These are phyloP conservation scores for Zygoascus hellenicus DNA, from an alignment of 1,139 yeast genomes.

Conservation along the genomic window DNA sequence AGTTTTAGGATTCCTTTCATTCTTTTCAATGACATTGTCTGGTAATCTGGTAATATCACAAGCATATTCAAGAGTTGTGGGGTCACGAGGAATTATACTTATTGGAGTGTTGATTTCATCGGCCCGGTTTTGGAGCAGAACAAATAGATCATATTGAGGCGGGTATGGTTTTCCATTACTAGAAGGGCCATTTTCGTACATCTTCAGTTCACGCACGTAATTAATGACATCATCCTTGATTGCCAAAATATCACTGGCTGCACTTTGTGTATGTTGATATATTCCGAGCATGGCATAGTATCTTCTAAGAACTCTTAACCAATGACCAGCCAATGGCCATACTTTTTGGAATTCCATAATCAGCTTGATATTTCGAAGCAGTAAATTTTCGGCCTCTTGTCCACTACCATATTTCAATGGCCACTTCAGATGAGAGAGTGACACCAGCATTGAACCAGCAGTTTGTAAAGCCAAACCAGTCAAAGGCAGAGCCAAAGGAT, in stretches of 20 bases:
- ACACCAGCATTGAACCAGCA: slow-evolving; percentile 1
- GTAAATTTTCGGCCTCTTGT: not conserved
- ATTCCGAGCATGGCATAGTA: slow-evolving; percentile 4
- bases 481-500: slow-evolving; percentile 2
- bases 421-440: not conserved
- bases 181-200: not conserved
- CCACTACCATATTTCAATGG: slow-evolving; percentile 1
- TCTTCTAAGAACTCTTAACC: slow-evolving; percentile 4
- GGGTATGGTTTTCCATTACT: not conserved
- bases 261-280: slow-evolving; percentile 1
- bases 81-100: not conserved
- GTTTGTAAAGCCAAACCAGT: slow-evolving; percentile 2
- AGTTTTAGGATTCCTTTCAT: not conserved
- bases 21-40: not conserved
- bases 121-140: not conserved
- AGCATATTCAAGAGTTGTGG: no score
- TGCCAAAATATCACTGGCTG: not conserved
- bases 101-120: not conserved
- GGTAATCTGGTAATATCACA: not conserved
- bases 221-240: slow-evolving; percentile 1
- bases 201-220: slow-evolving; percentile 4
- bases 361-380: slow-evolving; percentile 3
- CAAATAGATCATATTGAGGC: slow-evolving; percentile 1
- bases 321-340: slow-evolving; percentile 4
- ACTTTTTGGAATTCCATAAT: slow-evolving; percentile 2